These are phyloP conservation scores for Talaromyces thailandensis DNA, from an alignment of 495 filamentous ascomycete species.

Conservation along the genomic window DNA sequence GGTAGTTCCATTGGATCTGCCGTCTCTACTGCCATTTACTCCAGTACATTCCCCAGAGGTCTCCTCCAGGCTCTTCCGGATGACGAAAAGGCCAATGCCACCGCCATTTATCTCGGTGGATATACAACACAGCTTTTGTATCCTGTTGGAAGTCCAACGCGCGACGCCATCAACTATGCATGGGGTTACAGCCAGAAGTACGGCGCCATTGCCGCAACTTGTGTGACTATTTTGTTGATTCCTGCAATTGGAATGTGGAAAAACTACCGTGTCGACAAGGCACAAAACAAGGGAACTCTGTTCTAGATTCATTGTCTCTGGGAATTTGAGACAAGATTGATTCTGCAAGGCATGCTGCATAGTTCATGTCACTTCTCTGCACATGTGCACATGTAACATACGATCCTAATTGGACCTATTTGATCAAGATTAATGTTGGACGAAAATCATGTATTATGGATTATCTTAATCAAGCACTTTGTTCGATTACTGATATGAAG, in stretches of 20 bases:
- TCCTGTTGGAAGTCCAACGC: slow-evolving; percentile 36
- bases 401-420: not conserved
- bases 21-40: slow-evolving; percentile 62
- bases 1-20: slow-evolving; percentile 63
- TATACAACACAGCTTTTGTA: slow-evolving; percentile 44
- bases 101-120: slow-evolving; percentile 35
- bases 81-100: slow-evolving; percentile 36
- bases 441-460: not conserved
- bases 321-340: not conserved
- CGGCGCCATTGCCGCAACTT: slow-evolving; percentile 46
- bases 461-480: not conserved
- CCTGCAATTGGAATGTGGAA: slow-evolving; percentile 34
- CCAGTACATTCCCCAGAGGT: slow-evolving; percentile 47
- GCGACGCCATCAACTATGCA: slow-evolving; percentile 49
- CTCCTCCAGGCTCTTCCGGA: slow-evolving; percentile 35
- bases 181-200: slow-evolving; percentile 52
- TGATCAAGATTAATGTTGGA: not conserved
- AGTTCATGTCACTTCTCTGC: not conserved
- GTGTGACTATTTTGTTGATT: slow-evolving; percentile 25
- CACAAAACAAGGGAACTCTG: slow-evolving; percentile 36
- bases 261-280: slow-evolving; percentile 35
- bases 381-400: not conserved
- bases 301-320: not conserved
- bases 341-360: not conserved
- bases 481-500: not conserved